Base-by-base conservation (phyloP, 2,329 filamentous ascomycete species). In the Scedosporium boydii region DNA sequence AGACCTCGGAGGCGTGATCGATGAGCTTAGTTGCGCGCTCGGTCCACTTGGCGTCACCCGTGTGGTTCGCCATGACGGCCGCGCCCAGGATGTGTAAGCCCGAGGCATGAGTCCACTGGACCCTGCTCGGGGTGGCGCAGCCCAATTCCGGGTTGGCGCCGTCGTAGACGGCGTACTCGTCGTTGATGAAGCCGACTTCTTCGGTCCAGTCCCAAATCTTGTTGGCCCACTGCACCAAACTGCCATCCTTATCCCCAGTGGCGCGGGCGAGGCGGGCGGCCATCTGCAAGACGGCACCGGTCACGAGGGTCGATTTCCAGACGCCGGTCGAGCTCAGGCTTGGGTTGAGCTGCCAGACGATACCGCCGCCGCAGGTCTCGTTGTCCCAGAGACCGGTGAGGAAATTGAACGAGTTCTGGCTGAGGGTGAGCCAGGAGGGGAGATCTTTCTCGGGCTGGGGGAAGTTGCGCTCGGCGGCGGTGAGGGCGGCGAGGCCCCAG, bases 231-330 rank as follows among this genome's bases (percentile, higher is more conserved):
- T 88, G 80, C 14, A 77, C 65, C 68, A 90, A 90, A 0, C 83
- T 87, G 58, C 18, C 58, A 4, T 27, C 14, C 59, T 81, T 72
- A 68, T 90, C 87, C 16, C 84, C 85, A 0, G 87, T 90, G 64
- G 84, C 86, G 57, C 87, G 83, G 27, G 87, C 88, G 14, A 93
- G 80, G 18, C 90, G 87, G 1, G 91, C 89, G 3, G 88, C 87
- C 12, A 96, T 80, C 69, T 93, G 88, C 73, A 96, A 93, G 71
- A 95, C 85, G n/a, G 86, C 87, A 51, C 89, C 90, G 72, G 95
- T 95, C 65, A 87, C 87, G 67, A 93, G 84, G 5, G 64, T 55
- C 76, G 93, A 93, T 75, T 93, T 95, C 82, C 96, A 95, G 69
- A 85, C 81, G 71, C 92, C 87, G 14, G 91, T 91, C 65, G 86